Conservation (phyloP, 768 basidiomycete species). For the Candolleomyces eurysporus region DNA sequence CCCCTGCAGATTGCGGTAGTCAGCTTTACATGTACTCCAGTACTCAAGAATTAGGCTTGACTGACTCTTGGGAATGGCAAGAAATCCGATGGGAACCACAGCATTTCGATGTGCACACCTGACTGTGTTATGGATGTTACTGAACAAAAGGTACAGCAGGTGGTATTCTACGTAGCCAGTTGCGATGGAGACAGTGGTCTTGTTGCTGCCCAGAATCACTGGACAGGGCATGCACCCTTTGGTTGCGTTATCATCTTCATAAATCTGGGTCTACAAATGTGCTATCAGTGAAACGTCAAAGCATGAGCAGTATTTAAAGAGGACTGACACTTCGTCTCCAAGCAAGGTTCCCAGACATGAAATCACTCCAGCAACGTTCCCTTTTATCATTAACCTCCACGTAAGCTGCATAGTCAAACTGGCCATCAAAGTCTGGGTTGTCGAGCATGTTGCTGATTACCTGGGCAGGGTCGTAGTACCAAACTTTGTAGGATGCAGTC, state of each 20-base stretch:
- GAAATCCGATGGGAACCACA: conserved; percentile 27
- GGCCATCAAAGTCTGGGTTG: conserved; percentile 30
- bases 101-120: conserved; percentile 30
- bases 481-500: background rate
- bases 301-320: background rate
- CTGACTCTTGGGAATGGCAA: conserved; percentile 20
- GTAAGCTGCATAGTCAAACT: conserved; percentile 30
- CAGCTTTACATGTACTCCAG: no score
- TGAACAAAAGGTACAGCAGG: conserved; percentile 28
- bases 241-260: conserved; percentile 1
- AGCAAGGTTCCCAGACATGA: conserved; percentile 39
- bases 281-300: no score
- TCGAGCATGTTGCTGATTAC: conserved; percentile 24
- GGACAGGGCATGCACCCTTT: conserved; percentile 21
- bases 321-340: conserved; percentile 28
- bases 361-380: conserved; percentile 22
- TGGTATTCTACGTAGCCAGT: conserved; percentile 29
- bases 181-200: conserved; percentile 31
- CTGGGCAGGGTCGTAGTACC: conserved; percentile 21
- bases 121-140: conserved; percentile 25
- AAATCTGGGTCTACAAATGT: background rate
- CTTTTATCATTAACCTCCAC: conserved; percentile 20
- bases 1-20: no score
- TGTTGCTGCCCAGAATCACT: conserved; percentile 28
- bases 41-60: no score